Evolutionary conservation across 345 rosid genomes (phyloP).

Genomic region (Rhodomyrtus tomentosa): DNA sequence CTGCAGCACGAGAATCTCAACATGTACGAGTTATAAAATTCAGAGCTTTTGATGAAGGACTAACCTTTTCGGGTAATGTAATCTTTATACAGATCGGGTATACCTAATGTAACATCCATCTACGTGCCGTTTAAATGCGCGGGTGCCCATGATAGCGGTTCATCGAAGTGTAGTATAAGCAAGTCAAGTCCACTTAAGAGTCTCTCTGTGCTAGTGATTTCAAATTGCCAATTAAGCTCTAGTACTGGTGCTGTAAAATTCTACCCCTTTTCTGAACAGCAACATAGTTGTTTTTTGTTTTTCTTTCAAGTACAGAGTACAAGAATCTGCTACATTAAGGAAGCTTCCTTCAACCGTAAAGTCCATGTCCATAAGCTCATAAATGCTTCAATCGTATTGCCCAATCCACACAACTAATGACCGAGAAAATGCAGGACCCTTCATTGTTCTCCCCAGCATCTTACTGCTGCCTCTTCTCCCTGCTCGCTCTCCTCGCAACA

Average conservation of each 20-base stretch:
- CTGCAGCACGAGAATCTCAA: background rate
- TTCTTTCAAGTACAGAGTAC: background rate
- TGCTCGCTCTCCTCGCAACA: conserved; percentile 1
- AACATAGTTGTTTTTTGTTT: background rate
- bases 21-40: too few relatives aligned
- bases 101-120: background rate
- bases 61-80: background rate
- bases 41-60: background rate
- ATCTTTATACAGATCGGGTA: background rate
- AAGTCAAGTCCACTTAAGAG: background rate
- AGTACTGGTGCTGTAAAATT: background rate
- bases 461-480: background rate
- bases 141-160: background rate
- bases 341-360: background rate
- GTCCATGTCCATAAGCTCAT: background rate
- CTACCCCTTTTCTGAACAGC: background rate
- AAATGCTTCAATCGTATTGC: background rate
- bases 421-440: background rate
- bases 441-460: background rate
- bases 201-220: background rate
- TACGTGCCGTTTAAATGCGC: background rate
- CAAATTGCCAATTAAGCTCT: background rate
- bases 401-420: background rate
- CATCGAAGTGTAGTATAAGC: background rate
- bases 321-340: background rate